These are phyloP conservation scores for Penicillium thymicola DNA, from an alignment of 2,329 filamentous ascomycete genomes.

Conservation along the genomic window DNA sequence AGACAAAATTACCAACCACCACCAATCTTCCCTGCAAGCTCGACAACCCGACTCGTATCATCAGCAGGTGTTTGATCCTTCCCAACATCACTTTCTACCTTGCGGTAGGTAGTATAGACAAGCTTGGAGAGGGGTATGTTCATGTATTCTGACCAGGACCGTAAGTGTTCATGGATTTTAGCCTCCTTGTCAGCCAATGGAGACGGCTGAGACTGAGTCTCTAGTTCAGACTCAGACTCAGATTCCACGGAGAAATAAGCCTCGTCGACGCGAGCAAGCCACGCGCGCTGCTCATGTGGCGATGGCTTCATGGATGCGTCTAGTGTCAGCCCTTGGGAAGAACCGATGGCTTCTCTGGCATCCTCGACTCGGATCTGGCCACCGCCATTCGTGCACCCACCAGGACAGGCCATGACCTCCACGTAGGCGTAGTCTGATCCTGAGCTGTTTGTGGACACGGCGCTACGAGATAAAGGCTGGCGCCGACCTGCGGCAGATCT, in stretches of 20 bases:
- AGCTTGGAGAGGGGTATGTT: slow-evolving; percentile 68
- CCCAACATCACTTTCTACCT: slow-evolving; percentile 92
- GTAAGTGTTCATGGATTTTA: slow-evolving; percentile 62
- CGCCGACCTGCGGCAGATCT: slow-evolving; percentile 27
- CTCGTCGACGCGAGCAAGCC: slow-evolving; percentile 78
- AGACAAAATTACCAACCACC: slow-evolving; percentile 73
- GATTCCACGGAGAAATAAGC: slow-evolving; percentile 78
- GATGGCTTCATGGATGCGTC: slow-evolving; percentile 56
- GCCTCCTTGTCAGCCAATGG: slow-evolving; percentile 27
- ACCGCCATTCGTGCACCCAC: slow-evolving; percentile 97
- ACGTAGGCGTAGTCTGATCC: slow-evolving; percentile 79
- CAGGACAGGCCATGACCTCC: slow-evolving; percentile 98
- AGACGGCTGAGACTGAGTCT: slow-evolving; percentile 26
- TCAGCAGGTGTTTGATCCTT: slow-evolving; percentile 59
- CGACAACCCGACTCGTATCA: slow-evolving; percentile 78
- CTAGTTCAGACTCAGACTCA: slow-evolving; percentile 46
- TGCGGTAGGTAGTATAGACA: slow-evolving; percentile 80
- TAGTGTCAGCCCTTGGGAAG: slow-evolving; percentile 16
- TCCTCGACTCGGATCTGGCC: slow-evolving; percentile 93
- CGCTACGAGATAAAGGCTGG: slow-evolving; percentile 32
- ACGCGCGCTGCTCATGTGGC: slow-evolving; percentile 78
- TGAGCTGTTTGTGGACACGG: slow-evolving; percentile 24
- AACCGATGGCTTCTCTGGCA: slow-evolving; percentile 42
- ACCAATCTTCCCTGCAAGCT: slow-evolving; percentile 84
- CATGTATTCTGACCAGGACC: slow-evolving; percentile 72